Evolutionary conservation across 169 alveolate species (phyloP), one percentile per base, ranked within the genome.

Genomic region (Cyclospora cayetanensis): DNA sequence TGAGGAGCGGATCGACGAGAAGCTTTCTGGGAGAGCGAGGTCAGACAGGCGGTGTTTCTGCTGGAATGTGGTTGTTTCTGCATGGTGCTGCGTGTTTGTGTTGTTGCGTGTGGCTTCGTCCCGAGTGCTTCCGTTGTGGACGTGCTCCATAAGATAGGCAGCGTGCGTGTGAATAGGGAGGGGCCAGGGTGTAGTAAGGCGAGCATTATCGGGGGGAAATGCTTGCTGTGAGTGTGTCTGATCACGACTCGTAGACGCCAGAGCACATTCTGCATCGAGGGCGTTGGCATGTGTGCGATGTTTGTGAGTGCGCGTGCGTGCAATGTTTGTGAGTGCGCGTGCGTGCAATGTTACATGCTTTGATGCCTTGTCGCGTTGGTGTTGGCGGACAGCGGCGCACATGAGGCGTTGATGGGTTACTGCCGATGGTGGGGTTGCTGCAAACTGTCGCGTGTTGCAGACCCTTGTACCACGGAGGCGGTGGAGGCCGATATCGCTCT

Each of bases 11-110:
- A 76, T 85, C 7, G 91, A 85, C 34, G 91, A 85, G 72, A 85
- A 85, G 68, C 74, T 85, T 70, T 85, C 91, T 2, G 91, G 91
- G 42, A 39, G 91, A 9, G 91, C 91, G 50, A 63, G 91, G 91
- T 85, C n/a, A 74, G 86, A 1, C 27, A 41, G 12, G n/a, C n/a
- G n/a, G n/a, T n/a, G n/a, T n/a, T n/a, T n/a, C n/a, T n/a, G n/a
- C n/a, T n/a, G n/a, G n/a, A n/a, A n/a, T n/a, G n/a, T n/a, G n/a
- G n/a, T n/a, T n/a, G n/a, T n/a, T n/a, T n/a, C n/a, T n/a, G n/a
- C n/a, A n/a, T n/a, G 60, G n/a, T 15, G 60, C 15, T 15, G 60
- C 60, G 7, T 7, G n/a, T 46, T 46, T 46, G 60, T 15, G 15
- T 46, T 46, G 60, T 46, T 15, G 60, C 60, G 15, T 46, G 7